Percentiles rank a stretch among this genome's conserved stretches.
Evolutionary conservation across 495 filamentous ascomycete genomes (phyloP).

Genomic region (Lasiosphaeria ovina): DNA sequence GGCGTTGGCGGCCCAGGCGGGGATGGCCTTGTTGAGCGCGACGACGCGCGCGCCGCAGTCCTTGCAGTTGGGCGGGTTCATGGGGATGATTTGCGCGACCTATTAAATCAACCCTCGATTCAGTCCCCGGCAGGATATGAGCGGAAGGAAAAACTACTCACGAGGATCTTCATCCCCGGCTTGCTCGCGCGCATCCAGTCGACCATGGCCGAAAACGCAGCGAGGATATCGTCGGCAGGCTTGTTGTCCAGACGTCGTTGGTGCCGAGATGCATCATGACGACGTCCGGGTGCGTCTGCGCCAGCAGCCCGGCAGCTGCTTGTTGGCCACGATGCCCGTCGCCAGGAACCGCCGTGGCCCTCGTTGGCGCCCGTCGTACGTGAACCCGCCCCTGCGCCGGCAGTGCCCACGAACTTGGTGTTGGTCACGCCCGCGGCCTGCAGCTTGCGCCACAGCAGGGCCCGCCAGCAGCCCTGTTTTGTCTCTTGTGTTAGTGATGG

Average conservation of each 20-base stretch:
- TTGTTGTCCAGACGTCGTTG: slow-evolving; percentile 46
- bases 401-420: slow-evolving; percentile 42
- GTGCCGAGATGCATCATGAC: slow-evolving; percentile 51
- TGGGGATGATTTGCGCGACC: slow-evolving; percentile 50
- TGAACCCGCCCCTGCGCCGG: slow-evolving; percentile 33
- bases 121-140: too few species aligned
- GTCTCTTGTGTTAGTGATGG: neutral
- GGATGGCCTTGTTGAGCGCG: slow-evolving; percentile 39
- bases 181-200: slow-evolving; percentile 44
- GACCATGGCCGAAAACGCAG: slow-evolving; percentile 38
- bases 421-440: slow-evolving; percentile 27
- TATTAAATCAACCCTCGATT: slow-evolving; percentile 10
- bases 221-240: slow-evolving; percentile 32
- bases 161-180: slow-evolving; percentile 40
- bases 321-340: slow-evolving; percentile 40
- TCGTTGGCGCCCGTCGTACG: slow-evolving; percentile 49
- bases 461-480: slow-evolving; percentile 40
- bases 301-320: slow-evolving; percentile 41
- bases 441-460: slow-evolving; percentile 38
- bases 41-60: slow-evolving; percentile 32
- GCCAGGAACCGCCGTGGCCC: slow-evolving; percentile 43
- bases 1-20: slow-evolving; percentile 35
- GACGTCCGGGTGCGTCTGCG: slow-evolving; percentile 38
- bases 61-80: slow-evolving; percentile 34
- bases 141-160: slow-evolving; percentile 12